Evolutionary conservation across 495 filamentous ascomycete species (phyloP).

Genomic region (Aspergillus egyptiacus): DNA sequence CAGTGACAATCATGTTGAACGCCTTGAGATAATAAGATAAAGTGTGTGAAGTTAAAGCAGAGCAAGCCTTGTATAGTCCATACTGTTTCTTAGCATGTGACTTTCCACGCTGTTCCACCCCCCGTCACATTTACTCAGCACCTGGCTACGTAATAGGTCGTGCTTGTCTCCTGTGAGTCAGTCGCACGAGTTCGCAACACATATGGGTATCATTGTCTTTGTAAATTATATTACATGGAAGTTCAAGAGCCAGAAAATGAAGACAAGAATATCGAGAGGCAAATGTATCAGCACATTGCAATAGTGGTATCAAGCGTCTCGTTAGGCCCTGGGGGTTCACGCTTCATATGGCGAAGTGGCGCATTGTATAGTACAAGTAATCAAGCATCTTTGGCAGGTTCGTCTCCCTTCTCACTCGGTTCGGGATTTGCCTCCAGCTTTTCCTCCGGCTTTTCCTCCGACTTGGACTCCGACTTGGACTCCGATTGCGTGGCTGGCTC

Average conservation of each 20-base stretch:
- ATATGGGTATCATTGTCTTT: conserved; percentile 39
- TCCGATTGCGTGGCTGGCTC: conserved; percentile 14
- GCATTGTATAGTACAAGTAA: neutral
- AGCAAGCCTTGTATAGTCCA: no score
- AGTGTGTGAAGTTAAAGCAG: no score
- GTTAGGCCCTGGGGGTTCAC: neutral
- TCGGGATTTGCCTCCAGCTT: conserved; percentile 11
- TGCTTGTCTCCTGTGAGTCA: no score
- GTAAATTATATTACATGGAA: conserved; percentile 28
- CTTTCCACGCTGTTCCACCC: no score
- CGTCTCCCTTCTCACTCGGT: conserved; percentile 7
- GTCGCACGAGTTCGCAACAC: neutral
- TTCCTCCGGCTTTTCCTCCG: conserved; percentile 11
- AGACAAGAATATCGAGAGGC: conserved; percentile 8
- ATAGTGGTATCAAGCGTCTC: conserved; percentile 14
- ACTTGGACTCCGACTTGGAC: conserved; percentile 11
- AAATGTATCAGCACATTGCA: conserved; percentile 21
- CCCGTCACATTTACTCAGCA: no score
- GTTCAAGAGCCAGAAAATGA: neutral
- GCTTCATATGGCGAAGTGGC: neutral
- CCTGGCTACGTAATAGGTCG: no score
- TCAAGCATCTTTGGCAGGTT: conserved; percentile 14
- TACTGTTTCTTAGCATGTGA: no score
- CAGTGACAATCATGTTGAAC: neutral
- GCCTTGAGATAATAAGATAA: no score